Percentiles rank a stretch among this genome's conserved stretches.
Conservation (phyloP, 2,329 filamentous ascomycete genomes). For the Aspergillus jensenii region DNA sequence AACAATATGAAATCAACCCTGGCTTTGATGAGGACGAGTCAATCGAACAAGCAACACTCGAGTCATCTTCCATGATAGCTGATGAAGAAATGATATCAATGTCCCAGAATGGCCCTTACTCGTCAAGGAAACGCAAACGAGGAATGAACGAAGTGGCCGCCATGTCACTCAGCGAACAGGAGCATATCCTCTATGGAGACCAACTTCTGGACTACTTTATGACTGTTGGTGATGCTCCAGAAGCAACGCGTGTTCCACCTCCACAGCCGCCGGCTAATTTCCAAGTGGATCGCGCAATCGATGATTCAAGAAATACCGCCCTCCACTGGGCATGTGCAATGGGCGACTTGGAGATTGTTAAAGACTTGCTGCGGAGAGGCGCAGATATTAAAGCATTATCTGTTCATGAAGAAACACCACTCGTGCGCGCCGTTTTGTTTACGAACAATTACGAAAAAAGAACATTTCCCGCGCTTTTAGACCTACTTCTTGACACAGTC, state of each 20-base stretch:
- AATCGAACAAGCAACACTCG: slow-evolving; percentile 77
- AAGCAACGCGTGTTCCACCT: slow-evolving; percentile 55
- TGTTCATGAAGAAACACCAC: slow-evolving; percentile 74
- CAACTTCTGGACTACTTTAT: slow-evolving; percentile 96
- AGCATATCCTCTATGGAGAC: slow-evolving; percentile 88
- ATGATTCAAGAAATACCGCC: slow-evolving; percentile 87
- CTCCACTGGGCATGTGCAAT: slow-evolving; percentile 97
- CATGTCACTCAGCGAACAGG: slow-evolving; percentile 67
- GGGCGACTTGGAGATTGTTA: slow-evolving; percentile 91
- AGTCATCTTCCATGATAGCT: slow-evolving; percentile 79
- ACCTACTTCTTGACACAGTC: slow-evolving; percentile 79
- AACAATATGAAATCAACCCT: slow-evolving; percentile 66
- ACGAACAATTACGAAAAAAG: slow-evolving; percentile 96
- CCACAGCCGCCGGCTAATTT: slow-evolving; percentile 84
- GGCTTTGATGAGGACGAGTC: slow-evolving; percentile 74
- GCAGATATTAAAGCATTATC: slow-evolving; percentile 73
- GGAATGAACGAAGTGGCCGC: slow-evolving; percentile 59
- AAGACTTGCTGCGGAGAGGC: slow-evolving; percentile 77
- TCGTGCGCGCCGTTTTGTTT: slow-evolving; percentile 93
- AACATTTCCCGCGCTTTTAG: slow-evolving; percentile 81
- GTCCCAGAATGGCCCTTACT: slow-evolving; percentile 58
- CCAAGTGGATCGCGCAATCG: slow-evolving; percentile 87
- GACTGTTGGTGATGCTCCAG: slow-evolving; percentile 73
- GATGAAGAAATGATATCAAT: slow-evolving; percentile 77
- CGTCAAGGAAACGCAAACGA: slow-evolving; percentile 74